Conservation (phyloP, 495 filamentous ascomycete genomes). For the Annulohypoxylon nitens region DNA sequence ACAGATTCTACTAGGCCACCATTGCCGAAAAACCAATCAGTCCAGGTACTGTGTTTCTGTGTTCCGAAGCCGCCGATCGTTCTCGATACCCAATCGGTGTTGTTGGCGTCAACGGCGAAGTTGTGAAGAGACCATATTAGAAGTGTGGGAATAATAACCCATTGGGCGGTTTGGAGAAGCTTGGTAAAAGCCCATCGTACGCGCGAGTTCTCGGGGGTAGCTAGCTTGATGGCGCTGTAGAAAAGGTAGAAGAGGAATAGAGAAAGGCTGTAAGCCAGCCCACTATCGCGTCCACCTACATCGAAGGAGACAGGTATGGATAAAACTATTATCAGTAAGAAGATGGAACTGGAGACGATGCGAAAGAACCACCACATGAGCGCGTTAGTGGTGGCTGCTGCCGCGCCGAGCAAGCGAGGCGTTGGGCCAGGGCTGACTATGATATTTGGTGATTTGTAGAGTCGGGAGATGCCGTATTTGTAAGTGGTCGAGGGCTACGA, state of each 20-base stretch:
- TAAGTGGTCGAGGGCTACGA: not conserved
- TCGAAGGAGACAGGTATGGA: constrained; percentile 97
- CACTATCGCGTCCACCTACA: constrained; percentile 93
- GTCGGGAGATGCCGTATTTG: constrained; percentile 28
- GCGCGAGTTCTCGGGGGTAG: constrained; percentile 83
- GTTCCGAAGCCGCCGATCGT: constrained; percentile 74
- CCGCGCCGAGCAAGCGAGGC: constrained; percentile 53
- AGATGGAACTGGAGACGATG: constrained; percentile 78
- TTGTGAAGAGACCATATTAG: constrained; percentile 95
- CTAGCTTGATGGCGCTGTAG: constrained; percentile 82
- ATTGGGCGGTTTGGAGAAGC: constrained; percentile 79
- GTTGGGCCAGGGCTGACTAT: constrained; percentile 47
- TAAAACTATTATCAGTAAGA: constrained; percentile 88
- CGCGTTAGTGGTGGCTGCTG: constrained; percentile 56
- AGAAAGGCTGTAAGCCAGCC: constrained; percentile 89
- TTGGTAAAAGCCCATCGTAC: constrained; percentile 76
- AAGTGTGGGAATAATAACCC: constrained; percentile 82
- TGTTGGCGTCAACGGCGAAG: constrained; percentile 87
- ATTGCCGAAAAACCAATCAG: constrained; percentile 86
- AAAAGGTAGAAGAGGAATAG: constrained; percentile 90
- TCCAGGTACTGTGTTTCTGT: constrained; percentile 71
- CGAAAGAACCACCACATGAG: constrained; percentile 79
- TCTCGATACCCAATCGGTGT: constrained; percentile 81
- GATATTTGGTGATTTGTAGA: constrained; percentile 6
- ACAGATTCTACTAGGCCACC: constrained; percentile 81